phyloP scores from a whole-genome alignment of 306 rosid genomes.

The Ammopiptanthus mongolicus region DNA sequence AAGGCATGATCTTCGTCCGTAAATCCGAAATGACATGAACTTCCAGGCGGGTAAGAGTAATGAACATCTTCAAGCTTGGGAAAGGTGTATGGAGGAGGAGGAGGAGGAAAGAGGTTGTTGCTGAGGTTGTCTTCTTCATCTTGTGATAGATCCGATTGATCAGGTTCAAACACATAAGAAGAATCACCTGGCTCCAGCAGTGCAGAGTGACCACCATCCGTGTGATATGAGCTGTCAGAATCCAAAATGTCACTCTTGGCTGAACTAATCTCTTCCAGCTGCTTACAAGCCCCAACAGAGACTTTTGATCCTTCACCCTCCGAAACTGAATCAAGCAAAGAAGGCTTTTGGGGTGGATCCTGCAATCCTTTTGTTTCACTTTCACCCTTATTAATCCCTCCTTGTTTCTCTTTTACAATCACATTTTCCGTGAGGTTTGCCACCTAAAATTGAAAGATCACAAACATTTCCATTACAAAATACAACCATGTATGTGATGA shows the following conservation, averaged over 20 bases:
- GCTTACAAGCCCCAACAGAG: conserved; percentile 39
- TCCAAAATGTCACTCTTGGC: conserved; percentile 67
- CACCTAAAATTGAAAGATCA: conserved; percentile 39
- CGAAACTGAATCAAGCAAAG: conserved; percentile 30
- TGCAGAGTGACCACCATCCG: conserved; percentile 55
- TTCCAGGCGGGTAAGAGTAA: conserved; percentile 57
- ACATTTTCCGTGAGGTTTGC: conserved; percentile 44
- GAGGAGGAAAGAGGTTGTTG: conserved; percentile 45
- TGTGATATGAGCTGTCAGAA: conserved; percentile 64
- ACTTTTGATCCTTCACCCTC: conserved; percentile 56
- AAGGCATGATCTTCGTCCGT: conserved; percentile 66
- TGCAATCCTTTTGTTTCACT: conserved; percentile 37
- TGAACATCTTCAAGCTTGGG: conserved; percentile 57
- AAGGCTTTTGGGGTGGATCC: conserved; percentile 21
- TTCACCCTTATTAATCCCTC: conserved; percentile 27
- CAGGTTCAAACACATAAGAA: conserved; percentile 53
- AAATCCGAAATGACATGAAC: conserved; percentile 57
- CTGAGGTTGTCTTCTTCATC: conserved; percentile 68
- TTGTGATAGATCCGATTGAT: conserved; percentile 71
- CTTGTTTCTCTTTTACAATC: conserved; percentile 33
- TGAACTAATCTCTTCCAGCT: conserved; percentile 58
- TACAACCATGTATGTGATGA: background rate
- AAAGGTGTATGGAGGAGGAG: conserved; percentile 34
- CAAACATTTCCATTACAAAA: no score
- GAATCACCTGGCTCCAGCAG: conserved; percentile 51